phyloP scores from a whole-genome alignment of 1,284 basidiomycete species.

The Rhizoctonia solani region DNA sequence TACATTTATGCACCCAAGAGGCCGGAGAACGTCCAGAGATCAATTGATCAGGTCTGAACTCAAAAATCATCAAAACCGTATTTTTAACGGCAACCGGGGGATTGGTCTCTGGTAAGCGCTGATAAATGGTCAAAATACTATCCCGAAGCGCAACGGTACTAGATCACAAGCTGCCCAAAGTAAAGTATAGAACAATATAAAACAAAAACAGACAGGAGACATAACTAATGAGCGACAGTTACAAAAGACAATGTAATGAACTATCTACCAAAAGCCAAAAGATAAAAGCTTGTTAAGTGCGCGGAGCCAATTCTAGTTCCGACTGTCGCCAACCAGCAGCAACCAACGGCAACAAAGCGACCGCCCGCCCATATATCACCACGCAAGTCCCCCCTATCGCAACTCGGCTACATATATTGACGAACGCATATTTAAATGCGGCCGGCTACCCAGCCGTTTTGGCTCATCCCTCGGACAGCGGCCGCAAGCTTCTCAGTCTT shows the following conservation, averaged over 20 bases:
- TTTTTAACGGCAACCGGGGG: slow-evolving; percentile 1
- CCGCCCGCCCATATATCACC: neutral
- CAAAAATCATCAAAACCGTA: slow-evolving; percentile 25
- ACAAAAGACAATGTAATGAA: too few species aligned
- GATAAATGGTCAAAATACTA: too few species aligned
- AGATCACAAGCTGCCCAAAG: neutral
- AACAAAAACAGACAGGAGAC: too few species aligned
- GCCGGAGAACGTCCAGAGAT: neutral
- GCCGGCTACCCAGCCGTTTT: slow-evolving; percentile 4
- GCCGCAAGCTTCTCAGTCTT: slow-evolving; percentile 18
- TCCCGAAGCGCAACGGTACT: neutral
- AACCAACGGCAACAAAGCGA: slow-evolving; percentile 8
- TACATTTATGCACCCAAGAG: neutral
- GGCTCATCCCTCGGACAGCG: slow-evolving; percentile 19
- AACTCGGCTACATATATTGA: too few species aligned
- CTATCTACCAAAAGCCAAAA: neutral
- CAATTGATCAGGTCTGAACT: slow-evolving; percentile 16
- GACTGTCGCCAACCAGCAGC: slow-evolving; percentile 27
- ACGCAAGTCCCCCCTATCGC: neutral
- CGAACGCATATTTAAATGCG: slow-evolving; percentile 31
- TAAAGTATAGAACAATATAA: neutral
- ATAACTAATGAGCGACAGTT: neutral
- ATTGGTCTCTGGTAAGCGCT: too few species aligned
- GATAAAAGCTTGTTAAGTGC: too few species aligned
- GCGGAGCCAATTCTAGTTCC: neutral